Base-by-base conservation (phyloP, 257 asterid species). In the Solanum chilense region DNA sequence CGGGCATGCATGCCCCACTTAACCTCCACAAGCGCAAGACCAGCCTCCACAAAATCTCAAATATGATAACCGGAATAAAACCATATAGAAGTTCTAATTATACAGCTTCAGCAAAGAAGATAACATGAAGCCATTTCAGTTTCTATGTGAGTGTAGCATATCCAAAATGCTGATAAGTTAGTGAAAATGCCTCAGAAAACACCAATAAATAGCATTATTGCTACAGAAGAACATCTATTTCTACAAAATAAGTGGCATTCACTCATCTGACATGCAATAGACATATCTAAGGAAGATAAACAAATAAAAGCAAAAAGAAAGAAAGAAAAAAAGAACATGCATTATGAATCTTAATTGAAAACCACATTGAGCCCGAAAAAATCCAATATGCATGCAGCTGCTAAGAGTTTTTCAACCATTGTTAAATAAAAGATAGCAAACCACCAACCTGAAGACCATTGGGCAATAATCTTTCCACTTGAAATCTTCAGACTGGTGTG, bases 381-480 rank as follows among this genome's bases (percentile, higher is more conserved):
- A 15, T 3, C 39, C 56, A 27, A 84, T 35, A 37, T 23, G 25
- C 56, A 84, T 84, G 52, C 25, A 84, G 58, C 76, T 37, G 77
- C 23, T 83, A 35, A 44, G 56, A 58, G 16, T 83, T 60, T 62
- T 21, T 83, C 23, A n/a, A 14, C 27, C 11, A 14, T 84, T 64
- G 35, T 64, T 27, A 41, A 18, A 56, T 31, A 85, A 83, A 81
- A 87, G 80, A 62, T 42, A 77, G 64, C 83, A 77, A 7, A 85
- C 69, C 52, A 85, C 94, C 29, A 85, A 96, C 99, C 99, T 95
- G 95, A 95, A 96, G 90, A 97, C 99, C 98, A 97, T 95, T 49
- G 99, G 99, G 91, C 99, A 96, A 82, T 96, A 97, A 90, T 95
- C 98, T 91, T 97, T 97, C 99, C 99, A 97, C 93, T 90, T 95